Evolutionary conservation across 768 basidiomycete species (phyloP), one percentile per base, ranked within the genome.

Genomic region (Astraeus odoratus): DNA sequence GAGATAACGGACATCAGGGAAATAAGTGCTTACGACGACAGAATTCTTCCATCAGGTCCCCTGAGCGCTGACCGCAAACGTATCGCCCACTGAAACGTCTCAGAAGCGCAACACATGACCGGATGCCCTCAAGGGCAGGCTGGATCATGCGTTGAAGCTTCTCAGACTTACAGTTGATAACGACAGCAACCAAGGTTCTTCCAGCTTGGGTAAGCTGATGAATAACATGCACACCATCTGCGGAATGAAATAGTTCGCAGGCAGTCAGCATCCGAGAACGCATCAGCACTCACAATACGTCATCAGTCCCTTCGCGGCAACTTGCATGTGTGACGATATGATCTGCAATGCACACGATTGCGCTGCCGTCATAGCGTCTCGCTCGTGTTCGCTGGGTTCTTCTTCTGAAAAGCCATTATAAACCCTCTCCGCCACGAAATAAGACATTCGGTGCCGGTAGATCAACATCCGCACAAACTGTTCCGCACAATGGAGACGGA

Each of bases 121-220:
- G 77, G 39, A 95, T 70, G 1, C 86, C 88, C 31, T 95, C 89
- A 42, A 94, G 75, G 10, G 87, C 81, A 29, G 88, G 79, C 15
- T 88, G 77, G 42, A 92, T 87, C 52, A 94, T 61, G 31, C 80
- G 77, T 49, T 87, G 80, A 42, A 92, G 62, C 9, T 72, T 71
- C 42, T 88, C 85, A n/a, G 78, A 78, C 57, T 90, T 87, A 68
- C 90, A 92, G 60, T 89, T 89, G 41, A 95, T 72, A 20, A 95
- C 72, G 49, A 94, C 78, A 12, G 90, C 89, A 43, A 95, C 79
- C 15, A 96, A 73, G 2, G 93, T 93, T 40, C 93, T 78, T 7
- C 93, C 93, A 19, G 92, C 92, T 58, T 94, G 91, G 3, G 92
- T 94, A 48, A 95, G 70, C 62, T 96, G 93, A 59, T 96, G 92